Base-by-base conservation (phyloP, 208 protist genomes). In the Wallacemonas sp. region DNA sequence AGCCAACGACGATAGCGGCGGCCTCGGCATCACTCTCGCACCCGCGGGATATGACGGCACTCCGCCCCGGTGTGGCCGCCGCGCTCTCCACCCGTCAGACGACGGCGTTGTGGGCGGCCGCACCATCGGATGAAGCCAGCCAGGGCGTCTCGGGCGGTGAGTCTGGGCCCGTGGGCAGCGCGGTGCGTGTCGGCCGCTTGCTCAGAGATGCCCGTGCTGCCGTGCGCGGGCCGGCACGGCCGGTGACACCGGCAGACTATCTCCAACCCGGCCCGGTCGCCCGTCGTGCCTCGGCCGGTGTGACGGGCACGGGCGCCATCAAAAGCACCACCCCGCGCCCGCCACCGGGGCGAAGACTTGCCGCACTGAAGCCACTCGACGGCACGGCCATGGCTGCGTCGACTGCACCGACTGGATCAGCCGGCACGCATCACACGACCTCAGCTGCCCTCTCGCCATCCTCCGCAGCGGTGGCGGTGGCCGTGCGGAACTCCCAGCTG, bases 191-290 rank as follows among this genome's bases (percentile, higher is more conserved):
- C 12, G 50, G 61, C 1, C 78, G 85, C 21, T 74, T 85, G 27
- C 76, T 91, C 52, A 71, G 75, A 1, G 81, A 91, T 36, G 80
- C 85, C 1, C 80, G 85, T 9, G 85, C 85, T 8, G 60, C 76
- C 1, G 81, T 87, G 63, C 66, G 67, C 17, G 68, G 48, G 33
- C 81, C 76, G 13, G 72, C 76, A 38, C 81, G 81, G 1, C 78
- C 81, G 1, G 81, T 84, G 66, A 91, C 85, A 13, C 85, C 85
- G 1, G 24, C 72, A 5, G 68, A 73, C 13, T 64, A 55, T 19
- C 34, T 66, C 1, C 44, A 36, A 8, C 38, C 22, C 9, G 22
- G 10, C 3, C 54, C 37, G 45, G 27, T 13, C 13, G 26, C 26
- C 42, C 41, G 13, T 30, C 58, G 37, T 37, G 39, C 45, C 61